Base-by-base conservation (phyloP, 1,139 yeast species). In the Candida tunisiensis region DNA sequence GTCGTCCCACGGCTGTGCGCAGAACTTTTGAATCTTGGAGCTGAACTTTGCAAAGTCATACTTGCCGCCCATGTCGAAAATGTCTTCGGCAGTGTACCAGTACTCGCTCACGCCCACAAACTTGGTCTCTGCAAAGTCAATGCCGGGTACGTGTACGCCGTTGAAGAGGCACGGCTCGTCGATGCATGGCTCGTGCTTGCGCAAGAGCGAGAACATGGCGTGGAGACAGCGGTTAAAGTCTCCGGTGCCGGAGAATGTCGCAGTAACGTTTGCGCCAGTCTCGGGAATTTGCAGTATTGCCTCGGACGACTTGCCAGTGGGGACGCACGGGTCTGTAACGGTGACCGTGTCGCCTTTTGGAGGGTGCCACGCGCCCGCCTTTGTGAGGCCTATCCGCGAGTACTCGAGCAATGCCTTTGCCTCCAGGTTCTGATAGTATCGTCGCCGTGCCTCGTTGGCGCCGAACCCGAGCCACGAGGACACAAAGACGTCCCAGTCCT, bases 101-200 rank as follows among this genome's bases (percentile, higher is more conserved):
- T 75, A 78, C 24, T 83, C 92, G 39, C 83, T 73, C 3, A 80
- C 82, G 0, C 91, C 92, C 17, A 74, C 62, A 35, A 78, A 78
- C 36, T 69, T 73, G 37, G 72, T 69, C 22, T 69, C 54, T 29
- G 65, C 71, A 39, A 77, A 72, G 38, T 74, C 80, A 49, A 79
- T 70, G 2, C 69, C 62, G 0, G 92, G 92, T 12, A 50, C 57
- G 27, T 53, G 57, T 6, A 46, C 42, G n/a, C 57, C 57, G 28
- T 53, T 47, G 31, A 53, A 53, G 21, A 56, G 32, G 33, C 63
- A 57, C 6, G 63, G 62, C 19, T 54, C 55, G 26, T 57, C 63
- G 16, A 38, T 41, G 40, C 57, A 62, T 21, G 49, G 57, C 39
- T 54, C 41, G 11, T 55, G 55, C 24, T 50, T 52, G 25, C 52